Evolutionary conservation across 2,329 filamentous ascomycete species (phyloP).

Genomic region (Amphichorda felina): DNA sequence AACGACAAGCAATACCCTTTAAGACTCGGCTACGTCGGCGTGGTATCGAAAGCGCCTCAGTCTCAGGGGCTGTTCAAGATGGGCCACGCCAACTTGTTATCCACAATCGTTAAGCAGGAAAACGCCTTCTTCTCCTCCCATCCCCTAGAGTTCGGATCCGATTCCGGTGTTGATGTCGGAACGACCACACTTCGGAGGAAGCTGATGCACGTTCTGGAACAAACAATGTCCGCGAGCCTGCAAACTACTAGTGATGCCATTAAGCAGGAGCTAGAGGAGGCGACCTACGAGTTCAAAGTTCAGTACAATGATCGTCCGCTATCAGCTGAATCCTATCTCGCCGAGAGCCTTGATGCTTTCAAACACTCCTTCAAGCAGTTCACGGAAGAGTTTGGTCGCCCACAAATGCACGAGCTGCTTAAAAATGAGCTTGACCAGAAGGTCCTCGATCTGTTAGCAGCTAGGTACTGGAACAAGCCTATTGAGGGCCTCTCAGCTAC

Average conservation of each 20-base stretch:
- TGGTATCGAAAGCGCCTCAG: slow-evolving; percentile 71
- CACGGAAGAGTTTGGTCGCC: slow-evolving; percentile 76
- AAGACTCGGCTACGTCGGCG: slow-evolving; percentile 90
- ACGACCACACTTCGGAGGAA: slow-evolving; percentile 85
- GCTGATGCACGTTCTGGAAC: slow-evolving; percentile 91
- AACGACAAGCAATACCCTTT: slow-evolving; percentile 88
- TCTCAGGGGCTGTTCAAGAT: slow-evolving; percentile 69
- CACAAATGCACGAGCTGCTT: slow-evolving; percentile 78
- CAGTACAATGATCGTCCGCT: slow-evolving; percentile 96
- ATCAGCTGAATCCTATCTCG: slow-evolving; percentile 91
- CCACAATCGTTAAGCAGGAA: slow-evolving; percentile 79
- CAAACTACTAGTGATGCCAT: slow-evolving; percentile 87
- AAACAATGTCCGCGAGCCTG: slow-evolving; percentile 90
- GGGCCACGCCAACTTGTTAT: slow-evolving; percentile 67
- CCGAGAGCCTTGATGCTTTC: slow-evolving; percentile 88
- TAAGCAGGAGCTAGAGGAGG: slow-evolving; percentile 88
- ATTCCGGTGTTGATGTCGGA: slow-evolving; percentile 64
- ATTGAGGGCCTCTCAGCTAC: slow-evolving; percentile 66
- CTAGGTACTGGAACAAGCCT: slow-evolving; percentile 95
- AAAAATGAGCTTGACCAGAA: slow-evolving; percentile 92
- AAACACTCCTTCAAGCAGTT: slow-evolving; percentile 98
- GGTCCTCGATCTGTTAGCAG: slow-evolving; percentile 83
- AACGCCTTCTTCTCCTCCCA: slow-evolving; percentile 77
- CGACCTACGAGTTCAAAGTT: slow-evolving; percentile 97
- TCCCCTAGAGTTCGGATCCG: slow-evolving; percentile 64